These are phyloP conservation scores for Antrodiella citrinella DNA, from an alignment of 768 basidiomycete species.

Conservation along the genomic window DNA sequence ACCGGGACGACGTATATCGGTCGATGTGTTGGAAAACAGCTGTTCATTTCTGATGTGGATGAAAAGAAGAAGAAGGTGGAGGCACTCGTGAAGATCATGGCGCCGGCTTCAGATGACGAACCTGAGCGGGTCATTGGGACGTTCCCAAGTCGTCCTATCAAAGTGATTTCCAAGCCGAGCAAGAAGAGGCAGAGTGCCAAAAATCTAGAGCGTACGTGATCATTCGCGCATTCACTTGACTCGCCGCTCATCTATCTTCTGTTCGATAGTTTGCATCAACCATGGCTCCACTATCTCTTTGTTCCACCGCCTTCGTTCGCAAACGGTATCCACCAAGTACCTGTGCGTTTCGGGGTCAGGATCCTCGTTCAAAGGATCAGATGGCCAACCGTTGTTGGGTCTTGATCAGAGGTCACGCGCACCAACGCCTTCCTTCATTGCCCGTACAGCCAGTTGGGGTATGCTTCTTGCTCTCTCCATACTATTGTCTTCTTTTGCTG, in stretches of 20 bases:
- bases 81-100: constrained; percentile 83
- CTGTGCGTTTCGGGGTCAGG: constrained; percentile 92
- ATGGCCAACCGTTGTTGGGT: constrained; percentile 81
- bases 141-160: constrained; percentile 92
- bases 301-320: constrained; percentile 92
- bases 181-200: constrained; percentile 95
- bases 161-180: constrained; percentile 96
- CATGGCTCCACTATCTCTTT: constrained; percentile 94
- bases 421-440: constrained; percentile 82
- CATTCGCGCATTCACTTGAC: constrained; percentile 9
- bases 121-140: constrained; percentile 78
- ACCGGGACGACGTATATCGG: constrained; percentile 86
- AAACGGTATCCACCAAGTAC: constrained; percentile 93
- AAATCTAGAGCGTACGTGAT: constrained; percentile 77
- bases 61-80: constrained; percentile 95
- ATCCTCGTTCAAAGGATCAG: constrained; percentile 88
- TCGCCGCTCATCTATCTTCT: constrained; percentile 6
- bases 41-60: constrained; percentile 92
- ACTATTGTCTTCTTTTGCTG: constrained; percentile 8
- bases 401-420: constrained; percentile 62
- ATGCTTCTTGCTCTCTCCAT: constrained; percentile 21
- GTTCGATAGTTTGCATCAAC: constrained; percentile 73
- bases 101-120: constrained; percentile 71
- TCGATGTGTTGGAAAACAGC: constrained; percentile 87
- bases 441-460: constrained; percentile 88